These are phyloP conservation scores for Backusella tuberculispora DNA, from an alignment of 192 early-diverging fungal species.

Conservation along the genomic window DNA sequence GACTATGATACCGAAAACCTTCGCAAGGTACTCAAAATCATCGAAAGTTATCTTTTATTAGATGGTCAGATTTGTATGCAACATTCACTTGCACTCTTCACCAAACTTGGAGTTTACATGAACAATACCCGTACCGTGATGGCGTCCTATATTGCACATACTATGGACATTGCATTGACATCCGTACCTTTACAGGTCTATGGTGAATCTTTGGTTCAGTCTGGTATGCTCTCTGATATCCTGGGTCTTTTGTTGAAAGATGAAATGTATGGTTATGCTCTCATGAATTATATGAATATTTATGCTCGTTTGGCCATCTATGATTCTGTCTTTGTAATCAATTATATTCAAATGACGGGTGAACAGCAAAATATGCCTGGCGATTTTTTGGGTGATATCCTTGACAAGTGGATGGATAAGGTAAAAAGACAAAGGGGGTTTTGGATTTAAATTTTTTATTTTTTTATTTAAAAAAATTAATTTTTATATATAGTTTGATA, in stretches of 20 bases:
- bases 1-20: constrained; percentile 79
- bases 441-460: background rate
- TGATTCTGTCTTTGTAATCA: constrained; percentile 57
- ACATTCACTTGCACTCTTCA: constrained; percentile 5
- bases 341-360: constrained; percentile 49
- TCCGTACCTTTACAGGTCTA: constrained; percentile 47
- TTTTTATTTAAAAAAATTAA: too few species aligned
- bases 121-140: constrained; percentile 45
- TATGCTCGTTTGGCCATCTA: constrained; percentile 65
- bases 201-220: constrained; percentile 56
- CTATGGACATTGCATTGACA: constrained; percentile 61
- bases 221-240: constrained; percentile 60
- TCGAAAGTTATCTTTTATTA: constrained; percentile 85
- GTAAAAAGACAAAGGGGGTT: constrained; percentile 32
- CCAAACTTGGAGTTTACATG: constrained; percentile 28
- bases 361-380: constrained; percentile 44
- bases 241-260: constrained; percentile 58
- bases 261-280: constrained; percentile 58
- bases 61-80: background rate
- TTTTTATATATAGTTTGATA: constrained; percentile 68
- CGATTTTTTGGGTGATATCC: constrained; percentile 52
- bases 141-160: constrained; percentile 60
- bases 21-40: constrained; percentile 74
- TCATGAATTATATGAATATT: constrained; percentile 65
- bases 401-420: constrained; percentile 72